phyloP scores from a whole-genome alignment of 208 protist species.

The Angomonas deanei region DNA sequence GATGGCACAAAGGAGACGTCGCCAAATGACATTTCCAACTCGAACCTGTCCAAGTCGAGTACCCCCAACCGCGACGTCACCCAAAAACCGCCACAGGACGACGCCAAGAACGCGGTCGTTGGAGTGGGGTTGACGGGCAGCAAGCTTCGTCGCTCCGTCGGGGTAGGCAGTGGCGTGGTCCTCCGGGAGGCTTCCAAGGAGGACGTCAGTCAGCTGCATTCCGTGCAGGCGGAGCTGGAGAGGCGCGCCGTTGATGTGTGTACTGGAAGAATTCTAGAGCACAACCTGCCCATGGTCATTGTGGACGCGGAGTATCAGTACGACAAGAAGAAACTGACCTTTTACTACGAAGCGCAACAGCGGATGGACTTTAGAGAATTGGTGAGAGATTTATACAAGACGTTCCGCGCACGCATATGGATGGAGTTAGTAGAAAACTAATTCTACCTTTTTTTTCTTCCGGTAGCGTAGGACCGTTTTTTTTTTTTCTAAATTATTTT shows the following conservation, averaged over 20 bases:
- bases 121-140: conserved; percentile 57
- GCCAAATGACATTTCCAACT: not conserved
- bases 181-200: conserved; percentile 51
- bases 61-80: not conserved
- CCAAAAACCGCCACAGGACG: not conserved
- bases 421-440: conserved; percentile 73
- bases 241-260: conserved; percentile 76
- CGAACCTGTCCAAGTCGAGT: not conserved
- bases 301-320: conserved; percentile 91
- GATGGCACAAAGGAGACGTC: not conserved
- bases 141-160: conserved; percentile 50
- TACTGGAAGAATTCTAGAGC: conserved; percentile 71
- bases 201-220: conserved; percentile 68
- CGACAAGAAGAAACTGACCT: conserved; percentile 90
- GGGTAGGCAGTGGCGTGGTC: conserved; percentile 73
- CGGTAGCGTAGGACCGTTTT: not conserved
- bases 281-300: conserved; percentile 81
- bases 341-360: conserved; percentile 87
- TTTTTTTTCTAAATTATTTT: conserved; percentile 8
- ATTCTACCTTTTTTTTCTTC: conserved; percentile 3
- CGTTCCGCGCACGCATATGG: conserved; percentile 87
- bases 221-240: conserved; percentile 75
- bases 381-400: conserved; percentile 85
- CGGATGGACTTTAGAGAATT: conserved; percentile 88
- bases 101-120: conserved; percentile 20